Base-by-base conservation (phyloP, 75 land plant species). In the Azolla pinnata region DNA sequence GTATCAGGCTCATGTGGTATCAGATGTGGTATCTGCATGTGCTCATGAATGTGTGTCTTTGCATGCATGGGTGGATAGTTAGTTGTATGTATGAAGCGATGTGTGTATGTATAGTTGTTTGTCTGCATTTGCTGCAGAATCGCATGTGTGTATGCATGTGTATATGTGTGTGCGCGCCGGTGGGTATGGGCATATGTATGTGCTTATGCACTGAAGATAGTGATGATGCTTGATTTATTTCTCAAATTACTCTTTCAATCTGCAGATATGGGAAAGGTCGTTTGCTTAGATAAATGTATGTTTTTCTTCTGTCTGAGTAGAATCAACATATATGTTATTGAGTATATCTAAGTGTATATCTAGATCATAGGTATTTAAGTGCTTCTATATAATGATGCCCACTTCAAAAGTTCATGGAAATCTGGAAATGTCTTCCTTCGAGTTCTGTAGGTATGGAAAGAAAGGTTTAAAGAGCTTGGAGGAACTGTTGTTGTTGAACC, bases 371-470 rank as follows among this genome's bases (percentile, higher is more conserved):
- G 14, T 38, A 38, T 38, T 7, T 38, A 14, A 8, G 42, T 38
- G 42, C 14, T 7, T 38, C 12, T 38, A 14, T 38, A 14, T 38
- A 14, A 8, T 7, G 7, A 38, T 38, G 12, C 14, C 14, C 42
- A 8, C 42, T 46, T 46, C 21, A 46, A 14, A 7, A 14, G 42
- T 14, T 46, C 49, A 46, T 46, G 2, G 49, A 3, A 46, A 46
- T 46, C 21, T 23, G 2, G 4, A 4, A 18, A 3, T 18, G 14
- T 2, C 17, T 46, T 46, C 42, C 42, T 3, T 2, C n/a, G 2
- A 18, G 17, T 46, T 3, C 21, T 46, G 49, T 23, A 59, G 61
- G 33, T 59, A 27, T 59, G 61, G 61, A 32, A 59, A 18, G 25
- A 33, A 33, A 33, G 31, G 31, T 3, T 59, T 35, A 38, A 14